Percentiles rank a stretch among this genome's conserved stretches.
These are phyloP conservation scores for Citrullus amarus DNA, from an alignment of 306 rosid species.

Conservation along the genomic window DNA sequence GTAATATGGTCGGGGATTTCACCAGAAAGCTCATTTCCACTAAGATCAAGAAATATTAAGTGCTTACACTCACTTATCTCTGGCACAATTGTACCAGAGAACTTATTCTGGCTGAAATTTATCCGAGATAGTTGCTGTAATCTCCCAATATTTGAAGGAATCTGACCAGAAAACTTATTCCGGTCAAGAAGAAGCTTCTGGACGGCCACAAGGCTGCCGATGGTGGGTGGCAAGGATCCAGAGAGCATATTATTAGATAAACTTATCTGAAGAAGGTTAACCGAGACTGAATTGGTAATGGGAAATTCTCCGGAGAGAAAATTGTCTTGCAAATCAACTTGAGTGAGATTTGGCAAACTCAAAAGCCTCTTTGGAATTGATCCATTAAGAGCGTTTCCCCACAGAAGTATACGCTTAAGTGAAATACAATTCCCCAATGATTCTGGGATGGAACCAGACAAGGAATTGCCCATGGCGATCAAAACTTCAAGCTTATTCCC, in stretches of 20 bases:
- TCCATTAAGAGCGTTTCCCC: conserved; percentile 69
- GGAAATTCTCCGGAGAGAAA: conserved; percentile 53
- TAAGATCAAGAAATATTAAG: conserved; percentile 71
- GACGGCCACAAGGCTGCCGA: conserved; percentile 65
- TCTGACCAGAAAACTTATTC: conserved; percentile 53
- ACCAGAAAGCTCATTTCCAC: conserved; percentile 68
- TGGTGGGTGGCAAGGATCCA: conserved; percentile 58
- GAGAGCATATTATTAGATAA: conserved; percentile 66
- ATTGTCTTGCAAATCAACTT: conserved; percentile 75
- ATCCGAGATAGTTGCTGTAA: conserved; percentile 72
- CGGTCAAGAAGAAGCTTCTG: conserved; percentile 88
- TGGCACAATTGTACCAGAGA: conserved; percentile 47
- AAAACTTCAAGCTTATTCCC: conserved; percentile 59
- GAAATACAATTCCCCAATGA: conserved; percentile 58
- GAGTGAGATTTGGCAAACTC: conserved; percentile 52
- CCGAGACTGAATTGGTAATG: conserved; percentile 24
- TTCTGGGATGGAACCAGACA: conserved; percentile 77
- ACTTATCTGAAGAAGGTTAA: conserved; percentile 58
- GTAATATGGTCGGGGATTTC: conserved; percentile 67
- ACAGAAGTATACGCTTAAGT: conserved; percentile 61
- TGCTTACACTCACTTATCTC: conserved; percentile 75
- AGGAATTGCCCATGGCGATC: conserved; percentile 54
- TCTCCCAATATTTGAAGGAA: conserved; percentile 68
- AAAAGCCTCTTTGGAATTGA: conserved; percentile 72
- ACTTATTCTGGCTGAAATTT: conserved; percentile 63